Base-by-base conservation (phyloP, 805 yeast genomes). In the Myxozyma melibiosi region DNA sequence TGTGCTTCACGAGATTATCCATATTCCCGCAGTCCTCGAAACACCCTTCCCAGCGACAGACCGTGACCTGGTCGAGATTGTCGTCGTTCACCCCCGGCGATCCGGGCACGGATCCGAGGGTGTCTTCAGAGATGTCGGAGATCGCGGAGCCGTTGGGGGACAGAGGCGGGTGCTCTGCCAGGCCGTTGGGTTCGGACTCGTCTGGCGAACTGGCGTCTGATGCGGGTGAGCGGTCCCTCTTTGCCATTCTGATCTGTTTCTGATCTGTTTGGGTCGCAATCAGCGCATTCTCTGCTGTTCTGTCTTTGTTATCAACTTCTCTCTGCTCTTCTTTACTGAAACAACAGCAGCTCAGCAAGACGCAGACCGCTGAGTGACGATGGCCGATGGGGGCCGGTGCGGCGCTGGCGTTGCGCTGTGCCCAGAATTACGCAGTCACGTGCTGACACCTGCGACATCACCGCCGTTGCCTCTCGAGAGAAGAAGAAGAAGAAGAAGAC, bases 41-140 rank as follows among this genome's bases (percentile, higher is more conserved):
- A 58, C 81, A 78, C 4, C 63, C 70, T 3, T 62, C 66, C 81
- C 81, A 78, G 22, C 68, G 63, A 52, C 81, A 78, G 20, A 61
- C 39, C 46, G 68, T 53, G 43, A 64, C 56, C 27, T 55, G 53
- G 62, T 67, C 64, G 35, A 53, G 41, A 33, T 46, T 49, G 28
- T 63, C 66, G 20, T 67, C 68, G 41, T 65, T 67, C 28, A 51
- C 62, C 8, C 61, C 57, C 4, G 64, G 65, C 13, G 65, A 53
- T 11, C 65, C 65, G 2, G 64, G 64, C 1, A 61, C 65, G 2
- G 65, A 62, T 9, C 65, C 65, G 28, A 41, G 50, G 2, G 62
- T 56, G 37, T 62, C 65, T 11, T 62, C 51, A 18, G 63, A 59
- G 16, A 59, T 41, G 27, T 38, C 53, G 5, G 63, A 58, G 14